Evolutionary conservation across 108 stramenopile genomes (phyloP).

Genomic region (Phaeodactylum tricornutum): DNA sequence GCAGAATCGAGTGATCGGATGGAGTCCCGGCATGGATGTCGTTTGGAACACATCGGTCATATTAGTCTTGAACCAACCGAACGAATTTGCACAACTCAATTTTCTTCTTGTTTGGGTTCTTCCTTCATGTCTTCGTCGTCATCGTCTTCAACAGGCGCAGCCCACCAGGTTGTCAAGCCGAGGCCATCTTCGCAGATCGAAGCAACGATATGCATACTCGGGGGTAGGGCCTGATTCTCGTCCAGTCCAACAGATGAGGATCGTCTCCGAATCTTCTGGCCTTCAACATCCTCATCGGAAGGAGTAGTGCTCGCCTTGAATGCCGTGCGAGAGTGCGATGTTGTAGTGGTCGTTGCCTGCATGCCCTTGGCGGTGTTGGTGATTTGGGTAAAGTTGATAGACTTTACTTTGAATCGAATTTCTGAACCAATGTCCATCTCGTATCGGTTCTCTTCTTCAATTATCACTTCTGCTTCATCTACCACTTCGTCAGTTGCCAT

Average conservation of each 20-base stretch:
- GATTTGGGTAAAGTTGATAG: constrained; percentile 75
- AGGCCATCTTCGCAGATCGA: constrained; percentile 85
- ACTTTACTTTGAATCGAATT: constrained; percentile 82
- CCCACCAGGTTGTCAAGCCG: constrained; percentile 77
- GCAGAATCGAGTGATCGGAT: too few relatives aligned
- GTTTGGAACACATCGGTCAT: too few relatives aligned
- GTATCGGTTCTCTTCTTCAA: constrained; percentile 33
- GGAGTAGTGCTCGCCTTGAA: background rate
- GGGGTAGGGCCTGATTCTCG: background rate
- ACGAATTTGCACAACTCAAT: too few relatives aligned
- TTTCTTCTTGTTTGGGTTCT: background rate
- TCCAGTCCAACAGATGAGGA: constrained; percentile 57
- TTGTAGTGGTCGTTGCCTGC: constrained; percentile 69
- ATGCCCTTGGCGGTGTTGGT: constrained; percentile 79
- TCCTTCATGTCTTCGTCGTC: constrained; percentile 41
- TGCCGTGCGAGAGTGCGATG: constrained; percentile 15
- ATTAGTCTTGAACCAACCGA: too few relatives aligned
- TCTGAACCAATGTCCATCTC: constrained; percentile 78
- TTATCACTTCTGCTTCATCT: constrained; percentile 1
- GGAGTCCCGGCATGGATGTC: too few relatives aligned
- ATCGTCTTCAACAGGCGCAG: constrained; percentile 26
- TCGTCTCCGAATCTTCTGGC: constrained; percentile 36
- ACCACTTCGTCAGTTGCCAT: constrained; percentile 4
- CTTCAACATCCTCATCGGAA: background rate
- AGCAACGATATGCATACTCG: constrained; percentile 70